Evolutionary conservation across 2,329 filamentous ascomycete genomes (phyloP), one percentile per base, ranked within the genome.

Genomic region (Calonectria henricotiae): DNA sequence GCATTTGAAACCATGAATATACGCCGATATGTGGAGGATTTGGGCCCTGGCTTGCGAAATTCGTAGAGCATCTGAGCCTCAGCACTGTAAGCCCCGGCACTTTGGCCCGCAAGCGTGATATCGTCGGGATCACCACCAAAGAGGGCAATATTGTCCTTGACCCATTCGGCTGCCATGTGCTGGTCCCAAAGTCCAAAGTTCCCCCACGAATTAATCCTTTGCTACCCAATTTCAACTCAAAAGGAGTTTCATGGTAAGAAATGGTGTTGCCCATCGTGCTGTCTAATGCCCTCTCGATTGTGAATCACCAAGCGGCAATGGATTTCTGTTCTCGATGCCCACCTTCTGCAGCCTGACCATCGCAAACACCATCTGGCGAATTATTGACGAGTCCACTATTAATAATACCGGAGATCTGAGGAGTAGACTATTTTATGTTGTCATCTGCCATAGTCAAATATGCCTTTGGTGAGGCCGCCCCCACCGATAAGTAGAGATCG

Each of bases 101-200:
- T 85, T 5, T 83, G 78, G 5, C 83, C 85, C 4, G 80, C 82
- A 1, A 86, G 79, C 0, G 84, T 87, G 46, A 88, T 82, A 63
- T 85, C 84, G n/a, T 74, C 68, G 0, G 82, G 69, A 71, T 88
- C 83, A 3, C 86, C 87, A 9, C 83, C 83, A 67, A 88, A 87
- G 23, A 77, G 67, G 4, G 77, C 72, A 58, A 89, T 86, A 69
- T 88, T 84, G 6, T 83, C 77, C 39, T 86, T 80, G 0, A 87
- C 83, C 87, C 88, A 89, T 74, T 87, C 81, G 9, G 88, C 77
- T 0, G 86, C 87, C 13, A 85, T 77, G 2, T 84, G 78, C 71
- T 89, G 86, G 70, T 89, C 88, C 75, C 82, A 84, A 0, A 86
- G 77, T 1, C 84, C 84, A 69, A 81, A 83, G 68, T 86, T 85